Evolutionary conservation across 2,329 filamentous ascomycete species (phyloP), one percentile per base, ranked within the genome.

Genomic region (Esteya vermicola): DNA sequence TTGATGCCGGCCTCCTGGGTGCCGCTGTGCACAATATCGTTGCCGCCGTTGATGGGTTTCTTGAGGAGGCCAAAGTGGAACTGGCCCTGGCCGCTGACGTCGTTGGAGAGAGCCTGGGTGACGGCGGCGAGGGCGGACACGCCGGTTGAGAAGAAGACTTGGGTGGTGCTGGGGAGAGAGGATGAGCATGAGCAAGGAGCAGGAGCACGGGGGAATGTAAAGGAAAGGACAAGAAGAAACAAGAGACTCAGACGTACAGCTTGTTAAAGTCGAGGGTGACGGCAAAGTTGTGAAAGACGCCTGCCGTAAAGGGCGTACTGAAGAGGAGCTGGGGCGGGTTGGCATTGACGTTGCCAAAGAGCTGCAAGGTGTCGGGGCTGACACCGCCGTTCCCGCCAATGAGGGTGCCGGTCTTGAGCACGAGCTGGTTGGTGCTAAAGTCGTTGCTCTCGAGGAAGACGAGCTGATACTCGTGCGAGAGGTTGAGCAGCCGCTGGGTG

Each of bases 41-140:
- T 51, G 25, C 54, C 57, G 26, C 53, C 46, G 40, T 67, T 60
- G 36, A 67, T 62, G 6, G 69, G 65, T 61, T 77, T 78, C 65
- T 78, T 78, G 43, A 79, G 58, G 2, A 77, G 52, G 27, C 75
- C 75, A 38, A 78, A 67, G 52, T 79, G 75, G 54, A 67, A 76
- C 52, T 78, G 72, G 19, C 75, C 75, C 40, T 67, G 63, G 6
- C 74, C 74, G 31, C 62, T 61, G 41, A 75, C 60, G 47, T 75
- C 62, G 47, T 72, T 72, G 31, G 55, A 19, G 1, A 68, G 49
- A 0, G 64, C 56, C 16, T 58, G 54, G 1, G 63, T 70, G n/a
- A 68, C 65, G 2, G 58, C 52, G 25, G 60, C 55, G 23, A 78
- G 65, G 1, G 64, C 53, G 2, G 54, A 51, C 23, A 52, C 51